Percentiles rank a stretch among this genome's conserved stretches.
phyloP scores from a whole-genome alignment of 2,329 filamentous ascomycete genomes.

The Trichoderma oligosporum region DNA sequence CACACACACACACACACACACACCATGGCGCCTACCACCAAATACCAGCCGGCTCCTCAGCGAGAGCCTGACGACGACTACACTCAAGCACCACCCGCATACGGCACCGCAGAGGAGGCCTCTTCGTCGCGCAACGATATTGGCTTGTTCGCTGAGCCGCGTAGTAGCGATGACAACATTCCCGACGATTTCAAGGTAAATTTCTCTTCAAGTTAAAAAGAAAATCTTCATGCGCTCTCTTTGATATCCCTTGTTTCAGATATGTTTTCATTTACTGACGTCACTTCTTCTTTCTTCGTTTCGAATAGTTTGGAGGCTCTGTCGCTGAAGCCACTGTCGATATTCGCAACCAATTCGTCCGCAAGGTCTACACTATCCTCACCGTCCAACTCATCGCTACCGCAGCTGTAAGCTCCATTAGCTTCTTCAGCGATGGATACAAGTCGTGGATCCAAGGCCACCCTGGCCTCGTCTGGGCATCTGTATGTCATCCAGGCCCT shows the following conservation, averaged over 20 bases:
- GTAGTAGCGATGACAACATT: conserved; percentile 82
- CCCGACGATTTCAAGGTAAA: conserved; percentile 93
- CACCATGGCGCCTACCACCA: conserved; percentile 70
- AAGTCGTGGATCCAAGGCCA: conserved; percentile 83
- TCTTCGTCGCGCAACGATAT: conserved; percentile 53
- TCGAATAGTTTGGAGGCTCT: conserved; percentile 74
- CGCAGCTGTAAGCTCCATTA: conserved; percentile 72
- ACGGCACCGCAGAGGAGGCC: conserved; percentile 45
- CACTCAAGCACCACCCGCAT: conserved; percentile 78
- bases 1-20: background rate
- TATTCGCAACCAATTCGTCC: conserved; percentile 93
- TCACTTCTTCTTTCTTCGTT: background rate
- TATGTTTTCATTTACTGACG: background rate
- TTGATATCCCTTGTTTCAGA: background rate
- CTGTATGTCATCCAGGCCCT: conserved; percentile 46
- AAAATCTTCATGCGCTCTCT: background rate
- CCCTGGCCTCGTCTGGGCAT: conserved; percentile 79
- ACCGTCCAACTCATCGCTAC: conserved; percentile 91
- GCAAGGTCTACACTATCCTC: conserved; percentile 97
- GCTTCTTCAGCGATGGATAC: conserved; percentile 79
- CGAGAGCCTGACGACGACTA: conserved; percentile 83
- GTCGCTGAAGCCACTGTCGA: conserved; percentile 92
- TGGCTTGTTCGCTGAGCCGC: conserved; percentile 63
- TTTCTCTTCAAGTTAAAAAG: no score
- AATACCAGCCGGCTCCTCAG: conserved; percentile 79